Percentiles rank a stretch among this genome's conserved stretches.
Evolutionary conservation across 1,139 yeast genomes (phyloP).

Genomic region (Zygosaccharomyces pseudobailii): DNA sequence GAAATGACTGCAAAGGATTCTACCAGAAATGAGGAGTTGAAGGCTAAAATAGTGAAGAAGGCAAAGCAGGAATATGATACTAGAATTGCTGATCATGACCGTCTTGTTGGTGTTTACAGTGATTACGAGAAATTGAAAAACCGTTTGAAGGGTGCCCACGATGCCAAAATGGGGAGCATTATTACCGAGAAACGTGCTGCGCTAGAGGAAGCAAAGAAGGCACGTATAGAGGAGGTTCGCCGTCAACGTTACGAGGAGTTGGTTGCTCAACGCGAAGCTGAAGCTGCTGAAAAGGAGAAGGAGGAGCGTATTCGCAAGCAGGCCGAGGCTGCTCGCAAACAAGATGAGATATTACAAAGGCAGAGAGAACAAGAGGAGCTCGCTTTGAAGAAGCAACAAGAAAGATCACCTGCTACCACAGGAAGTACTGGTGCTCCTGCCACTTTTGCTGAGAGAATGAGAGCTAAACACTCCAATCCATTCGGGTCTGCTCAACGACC

Average conservation of each 20-base stretch:
- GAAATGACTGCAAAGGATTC: constrained; percentile 60
- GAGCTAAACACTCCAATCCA: background rate
- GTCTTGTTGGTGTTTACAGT: constrained; percentile 64
- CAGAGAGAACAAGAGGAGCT: constrained; percentile 42
- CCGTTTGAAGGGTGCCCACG: constrained; percentile 44
- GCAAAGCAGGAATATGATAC: constrained; percentile 71
- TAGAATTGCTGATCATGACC: constrained; percentile 58
- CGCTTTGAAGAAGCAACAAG: constrained; percentile 15
- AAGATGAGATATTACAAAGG: constrained; percentile 34
- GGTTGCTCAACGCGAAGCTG: constrained; percentile 39
- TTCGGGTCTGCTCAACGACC: constrained; percentile 6
- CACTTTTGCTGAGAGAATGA: background rate
- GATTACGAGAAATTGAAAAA: constrained; percentile 54
- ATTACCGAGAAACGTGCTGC: constrained; percentile 48
- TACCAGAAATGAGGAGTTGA: constrained; percentile 58
- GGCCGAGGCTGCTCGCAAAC: constrained; percentile 35
- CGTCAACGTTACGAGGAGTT: constrained; percentile 37
- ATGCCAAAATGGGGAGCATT: constrained; percentile 46
- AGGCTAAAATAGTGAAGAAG: constrained; percentile 52
- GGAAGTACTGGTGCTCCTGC: constrained; percentile 7
- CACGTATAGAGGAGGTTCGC: constrained; percentile 58
- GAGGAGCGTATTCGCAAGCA: constrained; percentile 37
- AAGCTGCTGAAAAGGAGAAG: constrained; percentile 38
- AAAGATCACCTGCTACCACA: constrained; percentile 7
- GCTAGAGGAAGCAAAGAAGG: constrained; percentile 62